phyloP scores from a whole-genome alignment of 345 rosid species.

The Camelina laxa region DNA sequence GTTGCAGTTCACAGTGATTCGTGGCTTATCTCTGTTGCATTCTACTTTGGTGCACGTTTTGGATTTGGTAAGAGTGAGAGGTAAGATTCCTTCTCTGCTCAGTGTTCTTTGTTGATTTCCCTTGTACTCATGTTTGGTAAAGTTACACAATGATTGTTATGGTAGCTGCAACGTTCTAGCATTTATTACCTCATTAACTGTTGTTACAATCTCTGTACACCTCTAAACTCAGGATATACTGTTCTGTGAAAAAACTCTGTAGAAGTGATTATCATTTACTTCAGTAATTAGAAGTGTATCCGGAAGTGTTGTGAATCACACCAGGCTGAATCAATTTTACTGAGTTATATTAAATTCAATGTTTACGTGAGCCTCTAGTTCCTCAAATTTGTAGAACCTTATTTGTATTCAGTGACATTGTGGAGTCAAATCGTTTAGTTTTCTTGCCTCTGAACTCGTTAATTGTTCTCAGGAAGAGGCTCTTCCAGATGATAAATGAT shows the following conservation, averaged over 20 bases:
- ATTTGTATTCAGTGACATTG: conserved; percentile 10
- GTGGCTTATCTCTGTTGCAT: conserved; percentile 96
- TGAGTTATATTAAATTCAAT: neutral
- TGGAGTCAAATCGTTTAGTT: neutral
- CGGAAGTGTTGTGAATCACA: conserved; percentile 13
- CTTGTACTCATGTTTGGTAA: neutral
- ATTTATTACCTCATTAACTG: neutral
- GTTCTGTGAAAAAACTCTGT: neutral
- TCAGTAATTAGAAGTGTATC: conserved; percentile 16
- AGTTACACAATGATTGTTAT: conserved; percentile 12
- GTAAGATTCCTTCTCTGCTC: conserved; percentile 50
- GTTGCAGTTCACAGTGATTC: conserved; percentile 99
- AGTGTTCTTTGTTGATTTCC: neutral
- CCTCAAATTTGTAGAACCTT: neutral
- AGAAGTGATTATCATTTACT: conserved; percentile 5
- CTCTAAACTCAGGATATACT: conserved; percentile 5
- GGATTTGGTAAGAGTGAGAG: conserved; percentile 97
- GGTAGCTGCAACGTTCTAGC: neutral
- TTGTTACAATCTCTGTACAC: conserved; percentile 19
- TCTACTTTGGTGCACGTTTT: conserved; percentile 98
- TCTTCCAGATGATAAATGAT: conserved; percentile 96
- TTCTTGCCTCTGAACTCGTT: conserved; percentile 7
- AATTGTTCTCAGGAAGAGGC: conserved; percentile 75
- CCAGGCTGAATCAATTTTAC: conserved; percentile 8
- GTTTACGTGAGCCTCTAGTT: conserved; percentile 2